Percentiles rank a stretch among this genome's conserved stretches.
These are phyloP conservation scores for Senna siamea DNA, from an alignment of 306 rosid genomes.

Conservation along the genomic window DNA sequence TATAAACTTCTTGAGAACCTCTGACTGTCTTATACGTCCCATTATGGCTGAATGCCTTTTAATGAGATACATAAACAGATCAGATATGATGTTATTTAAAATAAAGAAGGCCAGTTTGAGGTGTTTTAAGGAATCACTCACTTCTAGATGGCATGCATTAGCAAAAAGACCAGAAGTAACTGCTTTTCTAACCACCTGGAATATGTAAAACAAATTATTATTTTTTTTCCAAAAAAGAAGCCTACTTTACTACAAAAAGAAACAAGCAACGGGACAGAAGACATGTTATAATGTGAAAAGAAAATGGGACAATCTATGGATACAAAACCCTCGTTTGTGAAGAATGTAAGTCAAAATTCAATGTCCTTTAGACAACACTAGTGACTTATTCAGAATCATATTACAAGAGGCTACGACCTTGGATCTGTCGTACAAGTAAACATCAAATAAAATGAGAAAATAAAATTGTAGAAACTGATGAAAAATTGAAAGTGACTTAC, in stretches of 20 bases:
- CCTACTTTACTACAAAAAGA: background rate
- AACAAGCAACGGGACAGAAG: background rate
- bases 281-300: conserved; percentile 8
- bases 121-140: conserved; percentile 44
- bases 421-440: background rate
- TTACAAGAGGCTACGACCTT: background rate
- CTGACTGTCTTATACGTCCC: conserved; percentile 86
- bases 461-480: background rate
- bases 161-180: conserved; percentile 82
- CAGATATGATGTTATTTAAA: background rate
- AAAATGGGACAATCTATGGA: conserved; percentile 5
- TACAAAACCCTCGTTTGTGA: background rate
- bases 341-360: background rate
- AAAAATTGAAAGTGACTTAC: background rate
- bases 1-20: conserved; percentile 87
- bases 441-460: background rate
- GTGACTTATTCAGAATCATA: background rate
- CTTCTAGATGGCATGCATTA: conserved; percentile 78
- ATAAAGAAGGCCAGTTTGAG: conserved; percentile 33
- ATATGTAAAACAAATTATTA: background rate
- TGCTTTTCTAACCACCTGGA: conserved; percentile 82
- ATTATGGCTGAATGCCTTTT: conserved; percentile 76
- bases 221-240: background rate
- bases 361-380: background rate
- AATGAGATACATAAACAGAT: conserved; percentile 34